Base-by-base conservation (phyloP, 2,329 filamentous ascomycete genomes). In the Leptographium lundbergii region DNA sequence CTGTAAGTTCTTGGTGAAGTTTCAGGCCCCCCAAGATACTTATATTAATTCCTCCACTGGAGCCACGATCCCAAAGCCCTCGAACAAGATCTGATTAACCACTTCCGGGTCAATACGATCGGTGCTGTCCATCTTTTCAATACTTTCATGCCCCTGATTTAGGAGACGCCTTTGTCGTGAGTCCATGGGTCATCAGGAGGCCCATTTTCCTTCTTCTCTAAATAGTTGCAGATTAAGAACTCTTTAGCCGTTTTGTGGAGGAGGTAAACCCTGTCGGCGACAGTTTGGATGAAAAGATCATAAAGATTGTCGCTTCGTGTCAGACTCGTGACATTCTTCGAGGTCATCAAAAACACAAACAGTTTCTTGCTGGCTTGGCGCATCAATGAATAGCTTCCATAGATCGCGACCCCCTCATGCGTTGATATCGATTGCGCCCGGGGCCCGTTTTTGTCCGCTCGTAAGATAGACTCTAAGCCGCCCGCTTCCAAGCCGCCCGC, bases 51-150 rank as follows among this genome's bases (percentile, higher is more conserved):
- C 1, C 7, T 45, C 14, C 11, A 50, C 58, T 72, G 72, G 58
- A 58, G 69, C 10, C 62, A 71, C 3, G 56, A 59, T n/a, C 67
- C 67, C 2, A 65, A 71, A 11, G 64, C 63, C 5, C 61, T 78
- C 13, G 69, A 72, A 4, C 59, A 70, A 7, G 68, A 71, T 1
- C 57, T 75, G 4, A 42, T 63, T 1, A 45, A 67, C 10, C 55
- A 63, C 2, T 74, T 78, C 62, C 67, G 76, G 3, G 69, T 72
- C 62, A 84, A 84, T 60, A 75, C 78, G 9, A 54, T 81, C 10
- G 78, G 73, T 47, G 74, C 78, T 57, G 69, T 83, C 58, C 74
- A 82, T 62, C 71, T 81, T 0, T 76, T 79, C 68, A 78, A 79
- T 63, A 63, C 75, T 0, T 81, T 80, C 65, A 52, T 80, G 1